Percentiles rank a stretch among this genome's conserved stretches.
phyloP scores from a whole-genome alignment of 2,329 filamentous ascomycete species.

The Fusarium sp. region DNA sequence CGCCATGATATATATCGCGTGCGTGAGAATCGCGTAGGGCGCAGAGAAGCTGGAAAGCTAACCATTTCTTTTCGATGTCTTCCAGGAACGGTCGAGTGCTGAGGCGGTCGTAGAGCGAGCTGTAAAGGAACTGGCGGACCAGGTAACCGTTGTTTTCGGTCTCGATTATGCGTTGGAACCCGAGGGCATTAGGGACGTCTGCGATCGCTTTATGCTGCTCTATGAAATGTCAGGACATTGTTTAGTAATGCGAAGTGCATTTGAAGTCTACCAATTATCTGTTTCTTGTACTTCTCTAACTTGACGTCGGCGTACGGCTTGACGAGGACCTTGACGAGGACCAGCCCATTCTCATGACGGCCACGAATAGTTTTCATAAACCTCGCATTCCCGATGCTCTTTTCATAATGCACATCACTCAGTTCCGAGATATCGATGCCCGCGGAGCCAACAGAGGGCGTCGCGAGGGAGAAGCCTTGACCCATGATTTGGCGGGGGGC shows the following conservation, averaged over 20 bases:
- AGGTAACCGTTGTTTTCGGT: slow-evolving; percentile 93
- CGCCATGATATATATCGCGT: slow-evolving; percentile 91
- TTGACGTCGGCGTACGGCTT: slow-evolving; percentile 90
- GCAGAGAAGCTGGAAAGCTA: slow-evolving; percentile 94
- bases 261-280: slow-evolving; percentile 74
- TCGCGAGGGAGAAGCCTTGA: slow-evolving; percentile 94
- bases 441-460: slow-evolving; percentile 89
- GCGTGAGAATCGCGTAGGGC: slow-evolving; percentile 92
- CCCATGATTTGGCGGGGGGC: slow-evolving; percentile 73
- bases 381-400: slow-evolving; percentile 87
- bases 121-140: slow-evolving; percentile 94
- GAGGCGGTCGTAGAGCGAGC: slow-evolving; percentile 95
- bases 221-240: slow-evolving; percentile 52
- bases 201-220: slow-evolving; percentile 83
- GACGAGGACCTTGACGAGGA: slow-evolving; percentile 93
- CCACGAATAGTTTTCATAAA: slow-evolving; percentile 98
- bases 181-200: slow-evolving; percentile 90
- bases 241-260: no score
- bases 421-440: slow-evolving; percentile 96
- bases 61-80: slow-evolving; percentile 98
- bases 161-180: slow-evolving; percentile 91
- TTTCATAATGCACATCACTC: slow-evolving; percentile 90
- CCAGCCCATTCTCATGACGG: slow-evolving; percentile 88
- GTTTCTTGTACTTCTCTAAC: slow-evolving; percentile 81
- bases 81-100: slow-evolving; percentile 97